phyloP scores from a whole-genome alignment of 192 early-diverging fungal genomes.

The Backusella liffmaniae region DNA sequence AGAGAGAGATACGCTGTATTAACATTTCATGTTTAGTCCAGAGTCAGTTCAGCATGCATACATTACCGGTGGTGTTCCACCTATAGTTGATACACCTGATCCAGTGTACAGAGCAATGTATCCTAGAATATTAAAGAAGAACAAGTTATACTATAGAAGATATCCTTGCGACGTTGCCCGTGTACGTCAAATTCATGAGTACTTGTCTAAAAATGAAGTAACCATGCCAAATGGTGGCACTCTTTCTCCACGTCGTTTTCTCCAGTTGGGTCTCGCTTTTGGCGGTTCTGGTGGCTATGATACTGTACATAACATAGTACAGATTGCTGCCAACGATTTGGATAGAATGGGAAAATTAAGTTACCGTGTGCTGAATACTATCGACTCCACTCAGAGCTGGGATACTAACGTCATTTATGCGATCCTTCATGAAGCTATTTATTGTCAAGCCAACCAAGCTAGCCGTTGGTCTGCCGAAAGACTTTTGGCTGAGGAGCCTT shows the following conservation, averaged over 20 bases:
- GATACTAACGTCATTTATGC: constrained; percentile 65
- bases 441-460: constrained; percentile 53
- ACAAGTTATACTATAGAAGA: constrained; percentile 61
- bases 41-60: constrained; percentile 58
- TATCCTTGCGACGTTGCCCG: constrained; percentile 61
- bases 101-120: constrained; percentile 59
- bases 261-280: constrained; percentile 64
- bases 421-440: constrained; percentile 65
- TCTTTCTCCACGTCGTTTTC: constrained; percentile 64
- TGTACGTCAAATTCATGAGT: constrained; percentile 57
- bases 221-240: constrained; percentile 57
- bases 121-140: constrained; percentile 57
- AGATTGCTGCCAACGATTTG: constrained; percentile 45
- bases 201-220: constrained; percentile 47
- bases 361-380: constrained; percentile 40
- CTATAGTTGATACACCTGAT: constrained; percentile 61
- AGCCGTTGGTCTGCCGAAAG: constrained; percentile 65
- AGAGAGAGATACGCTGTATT: background rate
- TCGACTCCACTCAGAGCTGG: constrained; percentile 43
- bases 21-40: constrained; percentile 35
- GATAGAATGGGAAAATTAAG: constrained; percentile 38
- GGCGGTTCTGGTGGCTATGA: constrained; percentile 66
- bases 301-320: constrained; percentile 53
- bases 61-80: constrained; percentile 70
- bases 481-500: constrained; percentile 40